A percentile compares a stretch with the other conserved stretches of the same genome.
Evolutionary conservation across 192 early-diverging fungal species (phyloP).

Genomic region (Coemansia sp.): DNA sequence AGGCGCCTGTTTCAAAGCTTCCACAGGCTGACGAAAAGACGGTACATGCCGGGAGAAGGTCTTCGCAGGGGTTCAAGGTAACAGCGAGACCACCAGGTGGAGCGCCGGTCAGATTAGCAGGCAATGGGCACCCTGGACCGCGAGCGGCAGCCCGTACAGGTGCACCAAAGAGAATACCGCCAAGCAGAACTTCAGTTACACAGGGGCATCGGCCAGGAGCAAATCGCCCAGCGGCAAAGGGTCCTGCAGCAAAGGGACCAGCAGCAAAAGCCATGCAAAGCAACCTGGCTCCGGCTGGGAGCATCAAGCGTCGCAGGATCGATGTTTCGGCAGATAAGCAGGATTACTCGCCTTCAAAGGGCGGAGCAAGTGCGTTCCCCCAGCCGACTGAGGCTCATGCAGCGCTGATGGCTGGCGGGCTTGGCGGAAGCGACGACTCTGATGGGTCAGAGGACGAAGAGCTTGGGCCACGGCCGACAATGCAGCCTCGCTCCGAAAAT

Average conservation of each 20-base stretch:
- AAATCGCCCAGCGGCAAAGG: not conserved
- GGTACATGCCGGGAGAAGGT: constrained; percentile 37
- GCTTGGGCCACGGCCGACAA: constrained; percentile 32
- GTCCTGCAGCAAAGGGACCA: not conserved
- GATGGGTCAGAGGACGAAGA: constrained; percentile 20
- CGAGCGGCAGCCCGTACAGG: constrained; percentile 11
- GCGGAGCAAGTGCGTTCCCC: constrained; percentile 4
- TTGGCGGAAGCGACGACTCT: constrained; percentile 17
- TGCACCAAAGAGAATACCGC: constrained; percentile 29
- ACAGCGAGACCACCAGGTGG: constrained; percentile 21
- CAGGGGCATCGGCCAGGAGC: constrained; percentile 22
- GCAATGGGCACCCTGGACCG: constrained; percentile 10
- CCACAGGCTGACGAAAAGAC: constrained; percentile 7
- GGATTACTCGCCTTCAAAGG: not conserved
- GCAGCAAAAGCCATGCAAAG: constrained; percentile 3
- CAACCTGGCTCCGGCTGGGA: constrained; percentile 16
- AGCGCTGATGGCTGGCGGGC: constrained; percentile 11
- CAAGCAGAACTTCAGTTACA: constrained; percentile 30
- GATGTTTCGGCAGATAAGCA: constrained; percentile 3
- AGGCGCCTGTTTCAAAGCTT: constrained; percentile 13
- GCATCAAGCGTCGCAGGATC: constrained; percentile 31
- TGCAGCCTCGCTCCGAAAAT: constrained; percentile 24
- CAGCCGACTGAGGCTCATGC: not conserved
- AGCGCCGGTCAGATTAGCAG: not conserved
- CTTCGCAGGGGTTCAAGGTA: constrained; percentile 46